Percentiles rank a stretch among this genome's conserved stretches.
Conservation (phyloP, 2,329 filamentous ascomycete species). For the Periconia sp. region DNA sequence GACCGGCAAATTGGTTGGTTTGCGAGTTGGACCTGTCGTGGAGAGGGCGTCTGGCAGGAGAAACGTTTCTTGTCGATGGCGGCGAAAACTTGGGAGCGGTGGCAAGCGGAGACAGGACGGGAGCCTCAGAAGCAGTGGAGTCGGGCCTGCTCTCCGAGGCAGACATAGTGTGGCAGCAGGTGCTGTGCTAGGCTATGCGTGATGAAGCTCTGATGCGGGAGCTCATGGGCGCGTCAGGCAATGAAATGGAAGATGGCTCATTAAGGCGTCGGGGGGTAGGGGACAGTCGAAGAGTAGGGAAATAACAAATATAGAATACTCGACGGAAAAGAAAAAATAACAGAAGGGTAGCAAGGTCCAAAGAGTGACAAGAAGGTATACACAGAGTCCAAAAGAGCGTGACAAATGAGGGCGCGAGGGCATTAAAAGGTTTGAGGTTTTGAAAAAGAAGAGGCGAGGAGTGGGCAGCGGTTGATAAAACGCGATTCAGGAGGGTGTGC, state of each 20-base stretch:
- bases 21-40: constrained; percentile 43
- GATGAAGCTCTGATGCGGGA: constrained; percentile 23
- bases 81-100: constrained; percentile 35
- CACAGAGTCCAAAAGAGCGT: constrained; percentile 38
- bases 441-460: constrained; percentile 29
- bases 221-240: constrained; percentile 21
- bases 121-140: constrained; percentile 24
- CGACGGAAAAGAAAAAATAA: not conserved
- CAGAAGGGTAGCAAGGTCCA: constrained; percentile 24
- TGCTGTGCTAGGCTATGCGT: constrained; percentile 4
- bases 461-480: constrained; percentile 33
- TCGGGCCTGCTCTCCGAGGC: constrained; percentile 24
- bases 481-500: constrained; percentile 22
- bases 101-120: constrained; percentile 26
- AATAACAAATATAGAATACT: constrained; percentile 22
- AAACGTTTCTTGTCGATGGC: constrained; percentile 32
- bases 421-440: constrained; percentile 37
- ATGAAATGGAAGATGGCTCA: constrained; percentile 27
- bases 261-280: constrained; percentile 25
- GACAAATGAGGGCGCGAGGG: constrained; percentile 34
- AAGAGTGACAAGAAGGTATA: constrained; percentile 40
- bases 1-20: constrained; percentile 38
- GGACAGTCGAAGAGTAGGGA: constrained; percentile 3
- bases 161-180: constrained; percentile 33
- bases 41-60: constrained; percentile 38